A percentile compares a stretch with the other conserved stretches of the same genome.
Evolutionary conservation across 306 rosid genomes (phyloP).

Genomic region (Cyclanthera cordifolia): DNA sequence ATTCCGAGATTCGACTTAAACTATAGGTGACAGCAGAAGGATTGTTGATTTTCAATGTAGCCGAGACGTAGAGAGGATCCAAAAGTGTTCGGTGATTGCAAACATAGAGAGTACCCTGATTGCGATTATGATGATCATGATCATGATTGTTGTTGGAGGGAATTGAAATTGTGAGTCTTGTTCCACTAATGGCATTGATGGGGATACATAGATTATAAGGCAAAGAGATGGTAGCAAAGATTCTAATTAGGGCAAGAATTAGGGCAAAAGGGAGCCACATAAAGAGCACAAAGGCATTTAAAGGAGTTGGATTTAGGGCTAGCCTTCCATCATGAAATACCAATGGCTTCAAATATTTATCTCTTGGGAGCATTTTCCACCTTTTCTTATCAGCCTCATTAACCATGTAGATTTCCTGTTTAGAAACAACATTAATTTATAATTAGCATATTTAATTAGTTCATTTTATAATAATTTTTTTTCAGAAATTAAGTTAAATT

Average conservation of each 20-base stretch:
- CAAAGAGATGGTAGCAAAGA: conserved; percentile 16
- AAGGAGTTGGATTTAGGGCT: conserved; percentile 41
- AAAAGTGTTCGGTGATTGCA: conserved; percentile 69
- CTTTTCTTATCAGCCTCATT: conserved; percentile 39
- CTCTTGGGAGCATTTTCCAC: conserved; percentile 43
- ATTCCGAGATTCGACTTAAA: conserved; percentile 61
- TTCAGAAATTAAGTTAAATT: too few species aligned
- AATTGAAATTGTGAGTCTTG: conserved; percentile 25
- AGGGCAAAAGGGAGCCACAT: conserved; percentile 53
- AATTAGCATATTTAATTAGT: too few species aligned
- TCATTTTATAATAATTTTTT: too few species aligned
- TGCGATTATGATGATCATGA: background rate
- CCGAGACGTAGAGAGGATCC: conserved; percentile 54
- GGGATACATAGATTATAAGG: conserved; percentile 42
- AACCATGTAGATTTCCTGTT: conserved; percentile 52
- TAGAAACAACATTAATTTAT: too few species aligned
- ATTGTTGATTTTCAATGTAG: conserved; percentile 17
- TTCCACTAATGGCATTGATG: conserved; percentile 25
- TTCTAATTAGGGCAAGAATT: conserved; percentile 33
- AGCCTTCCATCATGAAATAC: conserved; percentile 79
- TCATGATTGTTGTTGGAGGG: conserved; percentile 1
- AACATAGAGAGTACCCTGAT: conserved; percentile 38
- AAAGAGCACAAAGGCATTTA: conserved; percentile 25
- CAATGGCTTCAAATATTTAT: conserved; percentile 35
- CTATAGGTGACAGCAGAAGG: conserved; percentile 61